Evolutionary conservation across 2,329 filamentous ascomycete species (phyloP).

Genomic region (Colletotrichum lupini): DNA sequence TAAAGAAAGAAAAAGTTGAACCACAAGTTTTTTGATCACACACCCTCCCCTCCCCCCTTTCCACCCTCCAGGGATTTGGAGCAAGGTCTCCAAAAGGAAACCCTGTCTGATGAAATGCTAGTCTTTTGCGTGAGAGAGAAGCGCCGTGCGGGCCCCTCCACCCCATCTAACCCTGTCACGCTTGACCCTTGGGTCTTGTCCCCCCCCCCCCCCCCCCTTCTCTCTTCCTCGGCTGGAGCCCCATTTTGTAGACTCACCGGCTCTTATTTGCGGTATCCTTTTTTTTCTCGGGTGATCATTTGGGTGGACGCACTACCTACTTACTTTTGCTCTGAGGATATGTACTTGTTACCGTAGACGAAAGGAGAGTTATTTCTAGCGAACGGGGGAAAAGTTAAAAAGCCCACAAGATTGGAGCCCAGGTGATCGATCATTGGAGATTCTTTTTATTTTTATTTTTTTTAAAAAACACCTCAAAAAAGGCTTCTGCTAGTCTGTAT

Average conservation of each 20-base stretch:
- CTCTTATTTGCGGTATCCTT: slow-evolving; percentile 14
- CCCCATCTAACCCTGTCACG: too few relatives aligned
- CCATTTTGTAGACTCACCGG: slow-evolving; percentile 30
- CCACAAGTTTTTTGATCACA: background rate
- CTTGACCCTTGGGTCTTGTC: background rate
- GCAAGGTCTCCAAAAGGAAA: too few relatives aligned
- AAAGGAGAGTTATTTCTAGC: background rate
- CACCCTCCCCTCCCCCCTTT: background rate
- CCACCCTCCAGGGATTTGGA: background rate
- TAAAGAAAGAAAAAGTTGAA: background rate
- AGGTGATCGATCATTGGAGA: slow-evolving; percentile 18
- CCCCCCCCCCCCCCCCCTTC: background rate
- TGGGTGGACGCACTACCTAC: background rate
- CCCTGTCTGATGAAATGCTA: background rate
- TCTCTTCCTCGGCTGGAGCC: slow-evolving; percentile 1
- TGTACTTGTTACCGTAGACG: too few relatives aligned
- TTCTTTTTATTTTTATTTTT: slow-evolving; percentile 8
- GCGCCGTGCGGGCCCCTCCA: too few relatives aligned
- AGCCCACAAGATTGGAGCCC: background rate
- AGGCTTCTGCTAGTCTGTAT: background rate
- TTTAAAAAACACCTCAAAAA: background rate
- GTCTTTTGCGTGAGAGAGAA: background rate
- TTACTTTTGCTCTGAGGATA: too few relatives aligned
- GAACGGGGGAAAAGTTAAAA: background rate
- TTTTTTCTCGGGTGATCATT: background rate